Conservation (phyloP, 2,329 filamentous ascomycete genomes). For the Septoria linicola region DNA sequence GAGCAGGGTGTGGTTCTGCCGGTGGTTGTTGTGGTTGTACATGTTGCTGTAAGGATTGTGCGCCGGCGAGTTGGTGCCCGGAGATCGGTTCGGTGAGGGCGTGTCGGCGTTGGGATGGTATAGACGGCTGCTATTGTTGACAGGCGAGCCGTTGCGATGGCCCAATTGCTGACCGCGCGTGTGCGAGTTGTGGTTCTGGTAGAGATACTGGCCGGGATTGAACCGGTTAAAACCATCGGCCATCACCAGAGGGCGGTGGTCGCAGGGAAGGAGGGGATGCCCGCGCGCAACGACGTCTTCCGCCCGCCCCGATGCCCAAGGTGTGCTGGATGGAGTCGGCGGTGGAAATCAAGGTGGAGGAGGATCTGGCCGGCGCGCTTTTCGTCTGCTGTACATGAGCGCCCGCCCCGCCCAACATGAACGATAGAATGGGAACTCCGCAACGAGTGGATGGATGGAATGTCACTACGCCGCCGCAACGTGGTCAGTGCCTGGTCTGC, state of each 20-base stretch:
- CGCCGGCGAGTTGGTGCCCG: constrained; percentile 52
- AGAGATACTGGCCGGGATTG: constrained; percentile 61
- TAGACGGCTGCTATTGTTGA: constrained; percentile 41
- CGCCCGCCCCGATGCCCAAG: constrained; percentile 13
- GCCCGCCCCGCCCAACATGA: constrained; percentile 37
- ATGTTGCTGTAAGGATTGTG: constrained; percentile 68
- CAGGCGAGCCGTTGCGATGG: constrained; percentile 50
- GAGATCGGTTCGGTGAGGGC: constrained; percentile 59
- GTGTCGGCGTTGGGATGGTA: constrained; percentile 50
- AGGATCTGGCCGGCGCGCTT: constrained; percentile 46
- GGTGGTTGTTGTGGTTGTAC: constrained; percentile 66
- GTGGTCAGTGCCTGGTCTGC: not conserved
- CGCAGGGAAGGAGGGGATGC: constrained; percentile 17
- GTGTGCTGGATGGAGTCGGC: constrained; percentile 25
- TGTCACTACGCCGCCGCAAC: not conserved
- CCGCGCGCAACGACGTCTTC: constrained; percentile 16
- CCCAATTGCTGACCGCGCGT: constrained; percentile 46
- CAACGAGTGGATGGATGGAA: not conserved
- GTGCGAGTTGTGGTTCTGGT: constrained; percentile 52
- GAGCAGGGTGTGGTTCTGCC: constrained; percentile 72
- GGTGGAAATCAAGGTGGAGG: constrained; percentile 47
- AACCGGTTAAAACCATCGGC: constrained; percentile 66
- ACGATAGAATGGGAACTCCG: constrained; percentile 29
- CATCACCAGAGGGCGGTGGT: constrained; percentile 54
- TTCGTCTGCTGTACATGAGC: constrained; percentile 53